Evolutionary conservation across 2,329 filamentous ascomycete species (phyloP).

Genomic region (Exophiala phaeomuriformis): DNA sequence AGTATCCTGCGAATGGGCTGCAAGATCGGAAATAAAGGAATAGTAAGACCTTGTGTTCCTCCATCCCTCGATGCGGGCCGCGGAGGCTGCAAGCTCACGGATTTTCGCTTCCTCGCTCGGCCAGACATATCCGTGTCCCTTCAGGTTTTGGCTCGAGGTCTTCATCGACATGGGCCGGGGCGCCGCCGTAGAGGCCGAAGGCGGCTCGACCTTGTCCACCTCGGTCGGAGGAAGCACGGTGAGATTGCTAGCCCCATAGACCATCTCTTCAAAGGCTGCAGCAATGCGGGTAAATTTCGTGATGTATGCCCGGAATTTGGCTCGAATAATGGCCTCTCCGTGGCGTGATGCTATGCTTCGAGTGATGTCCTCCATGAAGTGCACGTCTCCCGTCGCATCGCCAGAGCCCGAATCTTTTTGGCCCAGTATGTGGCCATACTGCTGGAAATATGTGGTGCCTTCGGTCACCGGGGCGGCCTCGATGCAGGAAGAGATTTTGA

Average conservation of each 20-base stretch:
- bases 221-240: conserved; percentile 72
- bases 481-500: conserved; percentile 88
- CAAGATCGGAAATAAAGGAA: conserved; percentile 74
- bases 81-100: conserved; percentile 82
- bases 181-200: conserved; percentile 1
- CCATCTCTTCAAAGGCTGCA: conserved; percentile 88
- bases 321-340: conserved; percentile 80
- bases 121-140: conserved; percentile 94
- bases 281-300: conserved; percentile 86
- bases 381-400: conserved; percentile 76
- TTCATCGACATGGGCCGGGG: conserved; percentile 21
- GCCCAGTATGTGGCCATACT: conserved; percentile 51
- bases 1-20: conserved; percentile 32
- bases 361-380: conserved; percentile 81
- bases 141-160: conserved; percentile 36
- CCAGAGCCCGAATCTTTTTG: conserved; percentile 28
- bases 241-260: conserved; percentile 86
- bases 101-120: conserved; percentile 70
- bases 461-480: conserved; percentile 76
- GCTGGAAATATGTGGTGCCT: conserved; percentile 78
- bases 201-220: conserved; percentile 43
- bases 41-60: conserved; percentile 92
- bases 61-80: conserved; percentile 93
- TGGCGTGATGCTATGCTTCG: conserved; percentile 77
- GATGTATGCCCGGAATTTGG: conserved; percentile 94